Conservation (phyloP, 1,139 yeast species). For the Trichomonascaceae sp. region DNA sequence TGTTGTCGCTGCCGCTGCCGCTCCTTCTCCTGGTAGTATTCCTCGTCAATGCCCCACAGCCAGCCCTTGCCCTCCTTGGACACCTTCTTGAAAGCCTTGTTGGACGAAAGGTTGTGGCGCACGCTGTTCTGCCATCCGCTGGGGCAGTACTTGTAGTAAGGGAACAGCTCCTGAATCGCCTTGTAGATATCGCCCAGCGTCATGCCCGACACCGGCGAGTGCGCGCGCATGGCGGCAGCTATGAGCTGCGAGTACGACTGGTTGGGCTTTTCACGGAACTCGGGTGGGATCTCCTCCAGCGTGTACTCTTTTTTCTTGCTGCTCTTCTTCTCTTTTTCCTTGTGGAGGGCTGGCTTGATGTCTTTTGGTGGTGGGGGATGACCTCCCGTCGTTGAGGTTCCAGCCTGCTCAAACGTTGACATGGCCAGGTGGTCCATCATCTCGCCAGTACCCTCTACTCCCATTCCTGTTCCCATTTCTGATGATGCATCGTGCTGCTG, state of each 20-base stretch:
- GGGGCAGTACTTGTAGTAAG: conserved; percentile 83
- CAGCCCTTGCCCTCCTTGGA: conserved; percentile 79
- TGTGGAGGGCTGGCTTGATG: background rate
- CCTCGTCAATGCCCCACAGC: conserved; percentile 86
- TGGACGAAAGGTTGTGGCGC: conserved; percentile 73
- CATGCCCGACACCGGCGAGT: conserved; percentile 56
- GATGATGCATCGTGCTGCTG: too few species aligned
- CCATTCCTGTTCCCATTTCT: too few species aligned
- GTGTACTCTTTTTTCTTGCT: conserved; percentile 20
- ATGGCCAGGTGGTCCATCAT: background rate
- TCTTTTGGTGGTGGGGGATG: background rate
- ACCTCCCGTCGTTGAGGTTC: background rate
- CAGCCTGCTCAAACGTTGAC: background rate
- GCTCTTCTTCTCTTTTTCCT: background rate
- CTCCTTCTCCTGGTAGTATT: conserved; percentile 70
- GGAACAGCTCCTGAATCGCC: conserved; percentile 75
- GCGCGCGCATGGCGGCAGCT: conserved; percentile 59
- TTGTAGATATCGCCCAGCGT: conserved; percentile 77
- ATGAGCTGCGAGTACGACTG: conserved; percentile 69
- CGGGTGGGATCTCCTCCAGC: conserved; percentile 66
- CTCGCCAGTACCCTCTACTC: background rate
- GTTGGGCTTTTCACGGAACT: conserved; percentile 71
- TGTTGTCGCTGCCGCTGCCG: conserved; percentile 30
- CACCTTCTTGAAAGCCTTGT: conserved; percentile 69
- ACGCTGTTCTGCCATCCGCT: conserved; percentile 98